Evolutionary conservation across 2,329 filamentous ascomycete species (phyloP).

Genomic region (Fusarium torreyae): DNA sequence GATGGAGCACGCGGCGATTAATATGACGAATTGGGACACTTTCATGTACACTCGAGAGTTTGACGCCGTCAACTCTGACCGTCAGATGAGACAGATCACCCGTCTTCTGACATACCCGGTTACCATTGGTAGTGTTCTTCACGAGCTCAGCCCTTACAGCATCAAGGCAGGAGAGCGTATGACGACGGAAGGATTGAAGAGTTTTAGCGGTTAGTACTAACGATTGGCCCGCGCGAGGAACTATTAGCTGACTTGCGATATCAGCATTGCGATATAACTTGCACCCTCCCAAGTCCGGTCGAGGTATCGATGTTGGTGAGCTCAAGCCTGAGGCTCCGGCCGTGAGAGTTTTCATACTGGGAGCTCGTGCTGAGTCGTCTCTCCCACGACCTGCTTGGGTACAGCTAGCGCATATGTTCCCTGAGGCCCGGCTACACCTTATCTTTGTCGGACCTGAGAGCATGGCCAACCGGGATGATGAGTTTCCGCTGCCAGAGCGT

Average conservation of each 20-base stretch:
- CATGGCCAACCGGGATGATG: conserved; percentile 93
- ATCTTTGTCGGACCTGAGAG: conserved; percentile 96
- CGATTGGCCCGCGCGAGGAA: background rate
- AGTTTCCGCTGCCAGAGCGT: conserved; percentile 90
- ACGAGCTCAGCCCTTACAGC: conserved; percentile 94
- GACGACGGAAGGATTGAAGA: conserved; percentile 92
- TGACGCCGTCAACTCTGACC: conserved; percentile 89
- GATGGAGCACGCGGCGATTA: conserved; percentile 92
- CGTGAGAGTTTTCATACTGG: conserved; percentile 92
- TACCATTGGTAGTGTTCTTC: conserved; percentile 90
- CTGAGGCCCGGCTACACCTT: conserved; percentile 89
- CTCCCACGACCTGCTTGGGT: conserved; percentile 94
- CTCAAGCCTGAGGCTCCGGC: conserved; percentile 88
- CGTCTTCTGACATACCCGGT: conserved; percentile 93
- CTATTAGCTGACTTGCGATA: conserved; percentile 14
- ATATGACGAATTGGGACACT: conserved; percentile 99
- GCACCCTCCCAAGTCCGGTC: conserved; percentile 87
- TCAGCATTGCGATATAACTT: conserved; percentile 91
- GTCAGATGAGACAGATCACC: conserved; percentile 93
- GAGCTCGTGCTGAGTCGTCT: conserved; percentile 96
- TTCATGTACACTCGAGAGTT: conserved; percentile 95
- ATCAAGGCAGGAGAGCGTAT: conserved; percentile 82
- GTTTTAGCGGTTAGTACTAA: conserved; percentile 81
- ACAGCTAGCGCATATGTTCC: conserved; percentile 94
- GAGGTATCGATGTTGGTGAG: conserved; percentile 80